These are phyloP conservation scores for Trametes hirsuta DNA, from an alignment of 1,284 basidiomycete species.

Conservation along the genomic window DNA sequence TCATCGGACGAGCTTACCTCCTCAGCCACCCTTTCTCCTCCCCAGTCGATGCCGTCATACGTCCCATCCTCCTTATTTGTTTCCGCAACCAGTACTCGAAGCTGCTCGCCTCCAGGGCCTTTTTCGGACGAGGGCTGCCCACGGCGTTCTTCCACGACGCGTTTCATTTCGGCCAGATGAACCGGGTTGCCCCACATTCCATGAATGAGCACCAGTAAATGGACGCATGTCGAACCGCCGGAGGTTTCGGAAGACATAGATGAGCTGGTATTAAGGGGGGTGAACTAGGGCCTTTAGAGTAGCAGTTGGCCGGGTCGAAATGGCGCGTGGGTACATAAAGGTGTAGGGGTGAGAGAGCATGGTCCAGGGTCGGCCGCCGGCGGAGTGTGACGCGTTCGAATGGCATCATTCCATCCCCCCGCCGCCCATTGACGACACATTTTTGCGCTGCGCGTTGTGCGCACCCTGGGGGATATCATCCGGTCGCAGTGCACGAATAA, in stretches of 20 bases:
- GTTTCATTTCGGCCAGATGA: constrained; percentile 51
- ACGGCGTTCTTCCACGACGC: constrained; percentile 46
- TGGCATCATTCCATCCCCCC: constrained; percentile 5
- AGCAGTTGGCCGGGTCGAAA: neutral
- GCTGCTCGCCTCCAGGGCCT: constrained; percentile 33
- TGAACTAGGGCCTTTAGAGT: neutral
- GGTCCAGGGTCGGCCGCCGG: neutral
- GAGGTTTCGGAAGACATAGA: constrained; percentile 10
- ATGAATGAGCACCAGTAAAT: constrained; percentile 64
- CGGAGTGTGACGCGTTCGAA: constrained; percentile 17
- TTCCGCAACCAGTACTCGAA: constrained; percentile 49
- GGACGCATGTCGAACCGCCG: constrained; percentile 16
- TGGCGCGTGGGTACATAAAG: neutral
- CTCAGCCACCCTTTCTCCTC: constrained; percentile 61
- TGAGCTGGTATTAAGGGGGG: neutral
- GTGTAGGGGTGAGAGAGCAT: neutral
- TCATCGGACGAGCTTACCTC: constrained; percentile 50
- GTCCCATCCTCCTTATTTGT: constrained; percentile 56
- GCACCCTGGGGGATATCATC: too few species aligned
- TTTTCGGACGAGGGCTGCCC: constrained; percentile 22
- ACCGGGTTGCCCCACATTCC: constrained; percentile 84
- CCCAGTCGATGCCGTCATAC: constrained; percentile 70
- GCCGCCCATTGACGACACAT: neutral
- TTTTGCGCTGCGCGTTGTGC: too few species aligned
- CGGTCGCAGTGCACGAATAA: too few species aligned